These are phyloP conservation scores for Phoenix dactylifera DNA, from an alignment of 176 grass and related monocot genomes.

Conservation along the genomic window DNA sequence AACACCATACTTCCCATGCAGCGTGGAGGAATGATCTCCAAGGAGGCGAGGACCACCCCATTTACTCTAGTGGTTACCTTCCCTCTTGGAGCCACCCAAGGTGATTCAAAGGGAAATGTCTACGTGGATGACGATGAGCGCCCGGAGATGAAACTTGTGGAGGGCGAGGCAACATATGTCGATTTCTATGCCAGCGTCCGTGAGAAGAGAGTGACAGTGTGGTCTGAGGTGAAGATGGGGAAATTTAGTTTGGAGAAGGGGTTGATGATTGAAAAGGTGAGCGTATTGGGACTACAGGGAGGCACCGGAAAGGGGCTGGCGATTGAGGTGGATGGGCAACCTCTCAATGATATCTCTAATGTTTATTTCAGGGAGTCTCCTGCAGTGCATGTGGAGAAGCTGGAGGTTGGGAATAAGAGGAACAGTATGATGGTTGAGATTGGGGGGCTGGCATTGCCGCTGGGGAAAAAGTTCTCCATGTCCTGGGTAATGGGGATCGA, in stretches of 20 bases:
- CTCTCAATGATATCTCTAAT: slow-evolving; percentile 20
- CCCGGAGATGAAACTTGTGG: slow-evolving; percentile 62
- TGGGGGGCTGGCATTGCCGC: slow-evolving; percentile 57
- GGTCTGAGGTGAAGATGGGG: slow-evolving; percentile 51
- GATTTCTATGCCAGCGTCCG: slow-evolving; percentile 53
- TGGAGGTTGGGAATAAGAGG: slow-evolving; percentile 19
- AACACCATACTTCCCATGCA: slow-evolving; percentile 75
- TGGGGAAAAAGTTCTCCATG: slow-evolving; percentile 88
- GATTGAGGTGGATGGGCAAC: slow-evolving; percentile 37
- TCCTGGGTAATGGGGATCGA: slow-evolving; percentile 59
- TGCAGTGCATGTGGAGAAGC: slow-evolving; percentile 9
- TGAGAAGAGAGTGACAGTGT: slow-evolving; percentile 54
- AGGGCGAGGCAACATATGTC: slow-evolving; percentile 58
- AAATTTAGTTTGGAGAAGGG: slow-evolving; percentile 45
- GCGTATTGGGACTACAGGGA: slow-evolving; percentile 48
- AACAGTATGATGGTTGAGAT: slow-evolving; percentile 59
- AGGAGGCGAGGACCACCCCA: slow-evolving; percentile 50
- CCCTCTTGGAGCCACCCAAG: slow-evolving; percentile 38
- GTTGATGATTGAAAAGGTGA: slow-evolving; percentile 58
- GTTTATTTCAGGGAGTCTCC: slow-evolving; percentile 19
- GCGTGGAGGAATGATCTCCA: slow-evolving; percentile 58
- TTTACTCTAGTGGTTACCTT: slow-evolving; percentile 78
- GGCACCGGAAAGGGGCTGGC: slow-evolving; percentile 41
- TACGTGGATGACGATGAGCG: slow-evolving; percentile 90
- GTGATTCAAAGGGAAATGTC: slow-evolving; percentile 45